phyloP scores from a whole-genome alignment of 257 asterid species.

The Mitragyna speciosa region DNA sequence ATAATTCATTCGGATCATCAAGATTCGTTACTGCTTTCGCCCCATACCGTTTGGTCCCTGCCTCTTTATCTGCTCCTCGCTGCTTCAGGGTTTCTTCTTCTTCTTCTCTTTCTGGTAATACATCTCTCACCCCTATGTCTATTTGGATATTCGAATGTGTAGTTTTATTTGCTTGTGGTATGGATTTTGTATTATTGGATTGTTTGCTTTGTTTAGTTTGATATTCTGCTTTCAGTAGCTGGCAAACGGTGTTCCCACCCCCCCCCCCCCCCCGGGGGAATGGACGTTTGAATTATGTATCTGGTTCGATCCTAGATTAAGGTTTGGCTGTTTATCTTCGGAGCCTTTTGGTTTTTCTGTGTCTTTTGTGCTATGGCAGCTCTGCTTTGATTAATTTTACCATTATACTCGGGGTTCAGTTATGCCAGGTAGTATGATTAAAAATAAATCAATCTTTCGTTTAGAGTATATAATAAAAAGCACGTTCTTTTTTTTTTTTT shows the following conservation, averaged over 20 bases:
- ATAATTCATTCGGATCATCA: conserved; percentile 5
- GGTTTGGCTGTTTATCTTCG: neutral
- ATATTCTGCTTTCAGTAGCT: neutral
- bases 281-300: neutral
- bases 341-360: neutral
- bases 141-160: neutral
- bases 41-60: neutral
- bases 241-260: neutral
- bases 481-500: no score
- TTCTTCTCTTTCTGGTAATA: conserved; percentile 36
- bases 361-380: neutral
- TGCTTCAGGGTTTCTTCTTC: conserved; percentile 34
- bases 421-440: neutral
- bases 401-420: no score
- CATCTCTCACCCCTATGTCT: no score
- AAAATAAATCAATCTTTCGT: neutral
- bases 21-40: conserved; percentile 19
- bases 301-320: neutral
- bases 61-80: conserved; percentile 12
- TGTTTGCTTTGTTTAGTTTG: neutral
- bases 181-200: neutral
- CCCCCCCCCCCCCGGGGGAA: no score
- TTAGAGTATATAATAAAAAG: no score
- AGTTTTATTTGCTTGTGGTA: neutral
- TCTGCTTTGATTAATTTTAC: neutral